phyloP scores from a whole-genome alignment of 148 eudicot genomes.

The Chenopodium formosanum region DNA sequence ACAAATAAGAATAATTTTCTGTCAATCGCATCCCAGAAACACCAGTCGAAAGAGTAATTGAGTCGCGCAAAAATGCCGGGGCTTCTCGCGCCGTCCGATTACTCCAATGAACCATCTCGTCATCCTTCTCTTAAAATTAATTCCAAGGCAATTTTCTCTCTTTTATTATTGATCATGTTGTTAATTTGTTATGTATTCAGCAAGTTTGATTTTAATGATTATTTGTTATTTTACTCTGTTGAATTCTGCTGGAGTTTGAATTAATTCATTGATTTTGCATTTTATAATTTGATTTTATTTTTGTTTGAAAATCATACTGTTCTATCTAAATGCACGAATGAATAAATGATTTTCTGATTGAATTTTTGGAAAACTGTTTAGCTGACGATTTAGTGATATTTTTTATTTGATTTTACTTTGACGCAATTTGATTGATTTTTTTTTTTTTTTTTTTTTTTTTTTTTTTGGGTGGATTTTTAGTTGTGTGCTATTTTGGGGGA shows the following conservation, averaged over 20 bases:
- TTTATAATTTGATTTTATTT: background rate
- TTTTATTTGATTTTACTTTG: no score
- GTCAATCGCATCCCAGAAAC: background rate
- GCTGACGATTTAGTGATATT: background rate
- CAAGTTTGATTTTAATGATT: background rate
- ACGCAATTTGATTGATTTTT: no score
- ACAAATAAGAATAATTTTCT: no score
- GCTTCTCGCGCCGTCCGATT: conserved; percentile 65
- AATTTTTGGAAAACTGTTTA: background rate
- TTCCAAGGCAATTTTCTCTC: conserved; percentile 51
- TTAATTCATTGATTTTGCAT: background rate
- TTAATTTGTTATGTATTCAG: background rate
- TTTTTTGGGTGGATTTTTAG: no score
- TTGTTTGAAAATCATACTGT: no score
- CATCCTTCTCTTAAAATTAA: conserved; percentile 64
- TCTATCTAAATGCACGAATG: background rate
- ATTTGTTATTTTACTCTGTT: background rate
- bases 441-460: no score
- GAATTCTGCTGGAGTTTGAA: background rate
- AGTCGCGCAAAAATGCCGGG: conserved; percentile 58
- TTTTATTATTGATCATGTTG: background rate
- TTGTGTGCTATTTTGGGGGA: no score
- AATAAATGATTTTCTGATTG: background rate
- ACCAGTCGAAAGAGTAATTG: no score
- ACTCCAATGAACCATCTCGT: conserved; percentile 73